Percentiles rank a stretch among this genome's conserved stretches.
phyloP scores from a whole-genome alignment of 2,329 filamentous ascomycete species.

The Cercospora sp. region DNA sequence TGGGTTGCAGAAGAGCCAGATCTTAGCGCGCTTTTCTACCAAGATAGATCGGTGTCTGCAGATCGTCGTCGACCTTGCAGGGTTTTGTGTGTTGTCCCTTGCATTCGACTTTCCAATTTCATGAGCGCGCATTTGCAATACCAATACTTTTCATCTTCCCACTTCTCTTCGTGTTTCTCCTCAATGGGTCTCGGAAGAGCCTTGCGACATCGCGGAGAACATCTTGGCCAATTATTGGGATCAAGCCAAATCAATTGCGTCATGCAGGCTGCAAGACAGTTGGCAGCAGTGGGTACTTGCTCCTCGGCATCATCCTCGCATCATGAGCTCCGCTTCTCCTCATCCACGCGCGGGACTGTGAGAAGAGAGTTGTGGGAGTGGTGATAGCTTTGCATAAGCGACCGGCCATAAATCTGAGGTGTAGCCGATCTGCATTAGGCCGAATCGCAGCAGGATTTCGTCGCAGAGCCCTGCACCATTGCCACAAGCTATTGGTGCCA shows the following conservation, averaged over 20 bases:
- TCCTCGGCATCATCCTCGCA: conserved; percentile 13
- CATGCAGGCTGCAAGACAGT: conserved; percentile 4
- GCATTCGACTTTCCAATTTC: not conserved
- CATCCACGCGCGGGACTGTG: not conserved
- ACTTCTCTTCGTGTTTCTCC: not conserved
- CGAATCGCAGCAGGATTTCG: not conserved
- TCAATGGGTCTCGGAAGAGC: not conserved
- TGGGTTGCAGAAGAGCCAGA: conserved; percentile 13
- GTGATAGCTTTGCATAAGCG: conserved; percentile 6
- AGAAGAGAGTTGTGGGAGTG: not conserved
- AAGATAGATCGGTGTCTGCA: conserved; percentile 11
- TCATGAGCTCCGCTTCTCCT: conserved; percentile 12
- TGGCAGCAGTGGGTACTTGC: not conserved
- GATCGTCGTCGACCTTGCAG: conserved; percentile 2
- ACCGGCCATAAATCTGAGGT: not conserved
- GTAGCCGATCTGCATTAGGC: not conserved
- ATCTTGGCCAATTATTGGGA: not conserved
- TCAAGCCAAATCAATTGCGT: conserved; percentile 6
- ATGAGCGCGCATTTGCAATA: not conserved
- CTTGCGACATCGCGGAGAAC: not conserved
- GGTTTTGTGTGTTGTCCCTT: conserved; percentile 1
- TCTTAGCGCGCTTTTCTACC: conserved; percentile 15
- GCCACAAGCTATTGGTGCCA: not conserved
- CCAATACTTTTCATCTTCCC: not conserved
- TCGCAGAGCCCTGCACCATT: not conserved